Evolutionary conservation across 2,329 filamentous ascomycete genomes (phyloP), one percentile per base, ranked within the genome.

Genomic region (Colletotrichum lentis): DNA sequence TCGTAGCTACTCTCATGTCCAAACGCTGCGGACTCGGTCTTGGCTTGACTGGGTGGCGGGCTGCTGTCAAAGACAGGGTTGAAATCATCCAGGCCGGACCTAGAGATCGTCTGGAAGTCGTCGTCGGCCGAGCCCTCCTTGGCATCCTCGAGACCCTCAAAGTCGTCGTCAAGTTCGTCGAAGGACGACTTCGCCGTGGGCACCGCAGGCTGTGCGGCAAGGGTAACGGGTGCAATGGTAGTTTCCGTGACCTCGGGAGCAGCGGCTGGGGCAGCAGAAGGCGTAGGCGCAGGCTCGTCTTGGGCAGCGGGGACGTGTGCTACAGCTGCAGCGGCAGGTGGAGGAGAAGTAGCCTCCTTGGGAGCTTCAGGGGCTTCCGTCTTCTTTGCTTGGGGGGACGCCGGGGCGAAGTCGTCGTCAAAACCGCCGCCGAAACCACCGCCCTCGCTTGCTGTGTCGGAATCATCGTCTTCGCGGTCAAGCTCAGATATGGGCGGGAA

Each of bases 401-500:
- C 85, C 16, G 92, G 88, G 0, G 91, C 90, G 76, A 98, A 98
- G 77, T 97, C 91, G 76, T 99, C 96, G 57, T 96, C 95, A 75
- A 98, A 98, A 0, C 94, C 93, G 47, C 92, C 93, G 55, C 87
- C 95, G 75, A 98, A 98, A 0, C 94, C 93, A 49, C 92, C 93
- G 56, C 87, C 87, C 55, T 93, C 92, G 68, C 88, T 91, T 62
- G 89, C 90, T 37, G 90, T 91, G 67, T 96, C 93, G 37, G 91
- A 94, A n/a, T 96, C 91, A 22, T 69, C 66, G 11, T 69, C 66
- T 65, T 94, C 91, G 37, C 88, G 86, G 70, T 92, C 91, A 66
- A 97, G 81, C 76, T 95, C 93, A n/a, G 91, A 90, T 69, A 98
- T 97, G 0, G 95, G 96, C 39, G 96, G 96, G 76, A 98, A 98